Evolutionary conservation across 805 yeast genomes (phyloP), one percentile per base, ranked within the genome.

Genomic region (Ogataea nakhonphanomensis): DNA sequence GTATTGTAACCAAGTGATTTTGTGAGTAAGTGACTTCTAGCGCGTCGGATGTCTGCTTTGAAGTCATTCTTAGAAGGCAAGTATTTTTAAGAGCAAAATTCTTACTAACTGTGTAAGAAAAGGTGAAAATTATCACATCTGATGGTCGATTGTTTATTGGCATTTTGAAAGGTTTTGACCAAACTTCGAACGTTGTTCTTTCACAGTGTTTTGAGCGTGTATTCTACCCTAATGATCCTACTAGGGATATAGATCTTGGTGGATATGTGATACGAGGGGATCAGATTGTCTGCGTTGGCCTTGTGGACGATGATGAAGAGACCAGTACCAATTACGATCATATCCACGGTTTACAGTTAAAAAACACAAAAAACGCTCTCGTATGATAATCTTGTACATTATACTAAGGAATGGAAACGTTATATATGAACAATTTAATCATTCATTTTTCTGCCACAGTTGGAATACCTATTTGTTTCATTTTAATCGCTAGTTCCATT

Each of bases 401-500:
- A 38, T 34, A 44, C 29, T 21, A 10, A 13, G 17, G 20, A 17
- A 17, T 17, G 20, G 5, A 17, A 17, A 17, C 20, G 20, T 17
- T 17, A 17, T 17, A 32, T 24, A 24, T 21, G 25, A 9, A 27
- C 25, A 7, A 33, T 12, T 11, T 8, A 8, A 23, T 13, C 3
- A 22, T 20, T 13, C 12, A 36, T 26, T 33, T 20, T 8, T 42
- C 35, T 25, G 48, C 55, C 7, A 62, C 71, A 13, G 80, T 70
- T 8, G 81, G 75, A 29, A 88, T 72, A 1, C 88, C 89, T 40
- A 77, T 60, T 51, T 74, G 76, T 49, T 77, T 75, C 95, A 89
- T 85, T 57, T 84, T 84, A 26, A 90, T 75, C 1, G 93, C 95
- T 49, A 90, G 62, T 48, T 86, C 96, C 54, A 91, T 68, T 46